Percentiles rank a stretch among this genome's conserved stretches.
phyloP scores from a whole-genome alignment of 352 stramenopile species.

The Thraustochytrium sp. region DNA sequence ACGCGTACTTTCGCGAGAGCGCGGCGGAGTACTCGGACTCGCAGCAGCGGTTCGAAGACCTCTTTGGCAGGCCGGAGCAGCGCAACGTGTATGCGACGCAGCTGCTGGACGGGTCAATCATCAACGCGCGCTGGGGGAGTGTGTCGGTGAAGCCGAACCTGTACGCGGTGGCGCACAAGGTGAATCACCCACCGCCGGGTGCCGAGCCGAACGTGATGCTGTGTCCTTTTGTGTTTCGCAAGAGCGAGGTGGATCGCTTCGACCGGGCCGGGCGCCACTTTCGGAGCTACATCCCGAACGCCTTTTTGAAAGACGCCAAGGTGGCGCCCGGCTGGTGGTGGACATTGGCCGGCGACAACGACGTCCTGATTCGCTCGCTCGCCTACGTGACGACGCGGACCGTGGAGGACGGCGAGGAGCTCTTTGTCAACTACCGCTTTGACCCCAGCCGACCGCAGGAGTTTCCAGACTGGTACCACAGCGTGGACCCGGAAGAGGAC shows the following conservation, averaged over 20 bases:
- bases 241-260: not conserved
- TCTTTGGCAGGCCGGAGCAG: not conserved
- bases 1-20: not conserved
- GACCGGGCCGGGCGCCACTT: not conserved
- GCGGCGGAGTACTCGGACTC: not conserved
- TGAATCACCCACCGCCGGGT: constrained; percentile 9
- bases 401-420: constrained; percentile 11
- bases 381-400: not conserved
- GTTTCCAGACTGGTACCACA: not conserved
- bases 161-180: constrained; percentile 30
- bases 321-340: constrained; percentile 16
- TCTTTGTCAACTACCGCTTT: constrained; percentile 36
- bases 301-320: not conserved
- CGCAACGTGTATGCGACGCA: constrained; percentile 22
- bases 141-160: constrained; percentile 1
- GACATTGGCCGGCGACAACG: not conserved
- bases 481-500: constrained; percentile 29
- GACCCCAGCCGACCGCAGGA: not conserved
- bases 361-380: not conserved
- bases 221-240: constrained; percentile 16
- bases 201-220: constrained; percentile 11
- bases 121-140: constrained; percentile 7
- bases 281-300: constrained; percentile 3
- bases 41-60: constrained; percentile 19
- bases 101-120: not conserved